Percentiles rank a stretch among this genome's conserved stretches.
Evolutionary conservation across 208 protist genomes (phyloP).

Genomic region (Leishmania tropica): DNA sequence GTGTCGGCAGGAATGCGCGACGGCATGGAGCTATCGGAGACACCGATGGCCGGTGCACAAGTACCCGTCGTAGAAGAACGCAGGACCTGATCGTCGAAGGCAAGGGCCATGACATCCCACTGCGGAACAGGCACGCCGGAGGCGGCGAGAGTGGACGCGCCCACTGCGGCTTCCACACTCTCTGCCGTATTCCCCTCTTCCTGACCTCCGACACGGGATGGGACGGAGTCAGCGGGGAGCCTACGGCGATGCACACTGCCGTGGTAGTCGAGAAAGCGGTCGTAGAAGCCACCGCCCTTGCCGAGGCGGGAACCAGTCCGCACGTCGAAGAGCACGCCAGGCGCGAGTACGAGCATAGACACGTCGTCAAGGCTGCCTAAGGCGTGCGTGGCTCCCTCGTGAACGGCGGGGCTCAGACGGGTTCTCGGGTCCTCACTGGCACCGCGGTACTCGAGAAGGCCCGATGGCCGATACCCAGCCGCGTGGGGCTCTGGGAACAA

Average conservation of each 20-base stretch:
- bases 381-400: background rate
- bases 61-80: background rate
- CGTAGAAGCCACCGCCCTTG: conserved; percentile 90
- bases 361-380: conserved; percentile 19
- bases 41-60: background rate
- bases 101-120: conserved; percentile 27
- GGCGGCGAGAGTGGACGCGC: background rate
- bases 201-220: no score
- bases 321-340: conserved; percentile 74
- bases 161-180: background rate
- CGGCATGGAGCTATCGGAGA: background rate
- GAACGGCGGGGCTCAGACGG: background rate
- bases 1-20: conserved; percentile 14
- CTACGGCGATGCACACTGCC: background rate
- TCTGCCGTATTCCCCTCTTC: background rate
- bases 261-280: conserved; percentile 71
- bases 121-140: background rate
- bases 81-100: conserved; percentile 31
- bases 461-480: conserved; percentile 22
- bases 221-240: background rate
- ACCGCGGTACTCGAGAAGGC: conserved; percentile 24
- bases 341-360: conserved; percentile 53
- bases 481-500: conserved; percentile 21
- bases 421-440: background rate
- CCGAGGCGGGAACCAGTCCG: conserved; percentile 57